A percentile compares a stretch with the other conserved stretches of the same genome.
phyloP scores from a whole-genome alignment of 1,284 basidiomycete genomes.

The Calocybe gambosa region DNA sequence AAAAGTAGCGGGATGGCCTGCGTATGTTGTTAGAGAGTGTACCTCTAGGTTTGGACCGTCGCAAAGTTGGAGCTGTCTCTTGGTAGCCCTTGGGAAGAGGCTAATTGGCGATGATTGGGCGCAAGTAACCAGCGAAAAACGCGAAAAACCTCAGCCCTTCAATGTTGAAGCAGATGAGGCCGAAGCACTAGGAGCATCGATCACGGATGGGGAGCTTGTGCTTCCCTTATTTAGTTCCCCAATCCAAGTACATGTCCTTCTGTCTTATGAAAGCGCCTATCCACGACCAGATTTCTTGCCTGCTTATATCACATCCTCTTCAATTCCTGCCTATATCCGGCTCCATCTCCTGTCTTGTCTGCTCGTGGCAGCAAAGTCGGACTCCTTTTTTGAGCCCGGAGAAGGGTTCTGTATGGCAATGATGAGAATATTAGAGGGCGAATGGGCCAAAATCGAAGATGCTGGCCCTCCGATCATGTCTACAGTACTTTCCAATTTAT shows the following conservation, averaged over 20 bases:
- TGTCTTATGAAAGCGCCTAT: slow-evolving; percentile 48
- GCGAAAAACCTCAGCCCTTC: slow-evolving; percentile 21
- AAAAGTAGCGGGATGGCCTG: slow-evolving; percentile 83
- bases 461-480: slow-evolving; percentile 70
- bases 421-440: slow-evolving; percentile 69
- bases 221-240: slow-evolving; percentile 60
- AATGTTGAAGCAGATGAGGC: slow-evolving; percentile 52
- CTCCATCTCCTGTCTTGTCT: slow-evolving; percentile 75
- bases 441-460: slow-evolving; percentile 61
- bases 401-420: slow-evolving; percentile 74
- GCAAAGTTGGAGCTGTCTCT: no score
- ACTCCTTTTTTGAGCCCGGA: slow-evolving; percentile 55
- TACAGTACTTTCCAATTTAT: slow-evolving; percentile 56
- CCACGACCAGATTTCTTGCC: slow-evolving; percentile 56
- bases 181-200: slow-evolving; percentile 61
- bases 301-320: slow-evolving; percentile 71
- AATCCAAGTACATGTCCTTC: slow-evolving; percentile 63
- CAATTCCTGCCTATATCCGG: slow-evolving; percentile 77
- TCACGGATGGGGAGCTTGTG: slow-evolving; percentile 42
- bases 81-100: slow-evolving; percentile 43
- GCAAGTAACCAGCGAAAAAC: slow-evolving; percentile 13
- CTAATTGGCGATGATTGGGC: slow-evolving; percentile 38
- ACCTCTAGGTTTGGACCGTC: slow-evolving; percentile 44
- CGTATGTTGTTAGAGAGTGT: slow-evolving; percentile 59
- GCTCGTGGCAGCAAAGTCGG: slow-evolving; percentile 45